These are phyloP conservation scores for Amanita pseudoporphyria DNA, from an alignment of 768 basidiomycete species.

Conservation along the genomic window DNA sequence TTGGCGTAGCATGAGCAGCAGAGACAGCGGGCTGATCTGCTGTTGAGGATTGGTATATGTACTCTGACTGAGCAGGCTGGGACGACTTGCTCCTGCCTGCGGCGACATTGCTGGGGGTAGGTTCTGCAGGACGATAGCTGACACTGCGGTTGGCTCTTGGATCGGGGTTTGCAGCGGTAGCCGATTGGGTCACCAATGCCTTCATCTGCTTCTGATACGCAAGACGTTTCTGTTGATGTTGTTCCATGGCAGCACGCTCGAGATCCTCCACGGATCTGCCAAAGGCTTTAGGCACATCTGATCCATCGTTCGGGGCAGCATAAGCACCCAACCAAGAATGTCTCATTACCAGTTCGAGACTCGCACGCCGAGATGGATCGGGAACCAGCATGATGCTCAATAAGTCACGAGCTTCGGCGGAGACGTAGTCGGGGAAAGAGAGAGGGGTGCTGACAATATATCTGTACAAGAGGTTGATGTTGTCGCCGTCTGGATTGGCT, in stretches of 20 bases:
- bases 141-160: slow-evolving; percentile 32
- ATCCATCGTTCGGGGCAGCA: slow-evolving; percentile 21
- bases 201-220: slow-evolving; percentile 79
- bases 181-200: slow-evolving; percentile 29
- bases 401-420: slow-evolving; percentile 72
- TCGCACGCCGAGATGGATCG: slow-evolving; percentile 73
- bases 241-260: slow-evolving; percentile 72
- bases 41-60: slow-evolving; percentile 60
- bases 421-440: slow-evolving; percentile 95
- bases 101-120: slow-evolving; percentile 20
- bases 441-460: slow-evolving; percentile 98
- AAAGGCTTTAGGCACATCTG: slow-evolving; percentile 39
- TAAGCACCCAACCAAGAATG: slow-evolving; percentile 82
- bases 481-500: slow-evolving; percentile 96
- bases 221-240: slow-evolving; percentile 74
- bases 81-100: slow-evolving; percentile 42
- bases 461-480: slow-evolving; percentile 97
- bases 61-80: slow-evolving; percentile 45
- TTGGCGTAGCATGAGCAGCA: slow-evolving; percentile 19
- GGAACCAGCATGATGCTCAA: slow-evolving; percentile 91
- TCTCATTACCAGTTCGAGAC: slow-evolving; percentile 68
- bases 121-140: slow-evolving; percentile 44
- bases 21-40: slow-evolving; percentile 43
- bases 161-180: slow-evolving; percentile 14
- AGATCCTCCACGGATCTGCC: slow-evolving; percentile 66